These are phyloP conservation scores for Lachancea mirantina DNA, from an alignment of 805 yeast species.

Conservation along the genomic window DNA sequence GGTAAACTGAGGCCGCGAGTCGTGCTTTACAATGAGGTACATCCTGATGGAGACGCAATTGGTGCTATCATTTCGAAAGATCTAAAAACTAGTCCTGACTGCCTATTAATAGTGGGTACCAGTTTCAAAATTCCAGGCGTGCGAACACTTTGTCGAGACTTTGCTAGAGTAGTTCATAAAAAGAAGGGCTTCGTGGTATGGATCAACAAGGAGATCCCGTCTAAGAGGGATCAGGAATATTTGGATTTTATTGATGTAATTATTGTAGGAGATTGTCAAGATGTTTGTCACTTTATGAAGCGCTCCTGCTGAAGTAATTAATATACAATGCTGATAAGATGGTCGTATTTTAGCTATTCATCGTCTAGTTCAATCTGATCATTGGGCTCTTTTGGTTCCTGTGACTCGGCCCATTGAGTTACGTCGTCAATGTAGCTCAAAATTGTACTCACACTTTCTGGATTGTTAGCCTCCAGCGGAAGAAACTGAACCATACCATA, in stretches of 20 bases:
- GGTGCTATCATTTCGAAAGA: slow-evolving; percentile 70
- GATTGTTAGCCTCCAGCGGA: slow-evolving; percentile 74
- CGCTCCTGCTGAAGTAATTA: no score
- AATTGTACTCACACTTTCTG: slow-evolving; percentile 72
- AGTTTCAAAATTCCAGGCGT: slow-evolving; percentile 77
- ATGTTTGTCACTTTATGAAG: no score
- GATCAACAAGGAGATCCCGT: slow-evolving; percentile 52
- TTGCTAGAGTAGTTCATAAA: slow-evolving; percentile 50
- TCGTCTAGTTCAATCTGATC: slow-evolving; percentile 67
- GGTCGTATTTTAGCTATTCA: slow-evolving; percentile 21
- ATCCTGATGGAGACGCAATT: slow-evolving; percentile 84
- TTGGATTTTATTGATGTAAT: slow-evolving; percentile 50
- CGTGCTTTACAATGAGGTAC: slow-evolving; percentile 64
- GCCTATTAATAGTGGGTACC: slow-evolving; percentile 77
- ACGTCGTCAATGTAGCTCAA: slow-evolving; percentile 91
- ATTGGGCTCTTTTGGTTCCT: slow-evolving; percentile 93
- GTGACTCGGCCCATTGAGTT: slow-evolving; percentile 95
- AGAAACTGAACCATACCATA: slow-evolving; percentile 98
- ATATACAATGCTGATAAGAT: no score
- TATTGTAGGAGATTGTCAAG: slow-evolving; percentile 61
- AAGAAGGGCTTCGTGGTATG: slow-evolving; percentile 55
- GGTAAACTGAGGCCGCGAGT: slow-evolving; percentile 61
- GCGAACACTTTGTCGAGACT: slow-evolving; percentile 50
- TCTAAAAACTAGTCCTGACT: slow-evolving; percentile 60
- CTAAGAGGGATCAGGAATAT: slow-evolving; percentile 41